These are phyloP conservation scores for Xylaria palmicola DNA, from an alignment of 495 filamentous ascomycete genomes.

Conservation along the genomic window DNA sequence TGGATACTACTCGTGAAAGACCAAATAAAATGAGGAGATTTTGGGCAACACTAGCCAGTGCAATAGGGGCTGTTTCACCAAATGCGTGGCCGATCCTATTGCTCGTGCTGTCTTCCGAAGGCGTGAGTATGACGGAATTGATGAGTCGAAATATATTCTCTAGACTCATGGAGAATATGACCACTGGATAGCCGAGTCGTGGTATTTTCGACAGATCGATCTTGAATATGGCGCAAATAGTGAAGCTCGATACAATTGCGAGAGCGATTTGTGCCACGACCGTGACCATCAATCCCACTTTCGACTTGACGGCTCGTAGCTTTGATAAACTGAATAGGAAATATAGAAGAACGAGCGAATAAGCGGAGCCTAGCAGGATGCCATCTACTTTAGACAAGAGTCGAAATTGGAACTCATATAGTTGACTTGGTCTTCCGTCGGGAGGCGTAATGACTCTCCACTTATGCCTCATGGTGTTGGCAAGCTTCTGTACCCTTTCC, in stretches of 20 bases:
- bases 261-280: slow-evolving; percentile 63
- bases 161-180: slow-evolving; percentile 67
- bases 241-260: slow-evolving; percentile 66
- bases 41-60: slow-evolving; percentile 57
- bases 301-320: slow-evolving; percentile 65
- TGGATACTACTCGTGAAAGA: slow-evolving; percentile 57
- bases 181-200: slow-evolving; percentile 63
- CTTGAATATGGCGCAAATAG: slow-evolving; percentile 60
- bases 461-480: slow-evolving; percentile 37
- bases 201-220: slow-evolving; percentile 61
- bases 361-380: slow-evolving; percentile 57
- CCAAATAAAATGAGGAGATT: slow-evolving; percentile 58
- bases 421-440: slow-evolving; percentile 52
- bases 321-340: slow-evolving; percentile 58
- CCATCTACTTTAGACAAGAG: slow-evolving; percentile 63
- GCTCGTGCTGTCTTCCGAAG: slow-evolving; percentile 58
- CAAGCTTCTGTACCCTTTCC: slow-evolving; percentile 47
- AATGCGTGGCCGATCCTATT: slow-evolving; percentile 64
- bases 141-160: slow-evolving; percentile 73
- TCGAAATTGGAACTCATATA: slow-evolving; percentile 72
- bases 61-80: slow-evolving; percentile 65
- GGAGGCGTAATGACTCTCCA: slow-evolving; percentile 56
- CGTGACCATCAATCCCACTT: slow-evolving; percentile 63
- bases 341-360: slow-evolving; percentile 57
- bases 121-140: slow-evolving; percentile 65